These are phyloP conservation scores for Gynochthodes officinalis DNA, from an alignment of 257 asterid species.

Conservation along the genomic window DNA sequence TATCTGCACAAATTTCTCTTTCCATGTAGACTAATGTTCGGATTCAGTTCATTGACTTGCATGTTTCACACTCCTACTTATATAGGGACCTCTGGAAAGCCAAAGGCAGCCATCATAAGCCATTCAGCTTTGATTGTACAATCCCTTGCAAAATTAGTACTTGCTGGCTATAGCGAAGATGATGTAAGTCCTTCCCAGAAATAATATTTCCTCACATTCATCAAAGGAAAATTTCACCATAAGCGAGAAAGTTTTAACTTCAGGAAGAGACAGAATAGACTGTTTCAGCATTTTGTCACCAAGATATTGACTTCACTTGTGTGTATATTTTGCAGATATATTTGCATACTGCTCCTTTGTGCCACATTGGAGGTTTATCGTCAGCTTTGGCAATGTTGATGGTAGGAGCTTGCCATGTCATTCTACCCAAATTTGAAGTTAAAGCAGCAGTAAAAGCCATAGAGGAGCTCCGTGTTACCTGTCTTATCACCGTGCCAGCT, in stretches of 20 bases:
- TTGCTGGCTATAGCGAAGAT: constrained; percentile 69
- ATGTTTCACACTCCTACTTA: not conserved
- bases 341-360: constrained; percentile 79
- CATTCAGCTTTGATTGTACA: constrained; percentile 74
- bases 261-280: not conserved
- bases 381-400: constrained; percentile 86
- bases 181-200: constrained; percentile 47
- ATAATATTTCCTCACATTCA: not conserved
- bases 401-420: constrained; percentile 81
- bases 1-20: not conserved
- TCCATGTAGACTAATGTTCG: not conserved
- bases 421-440: constrained; percentile 72
- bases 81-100: constrained; percentile 87
- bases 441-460: constrained; percentile 55
- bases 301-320: not conserved
- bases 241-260: not conserved
- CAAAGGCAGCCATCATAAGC: constrained; percentile 77
- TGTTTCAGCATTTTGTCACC: not conserved
- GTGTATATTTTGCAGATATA: constrained; percentile 45
- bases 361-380: constrained; percentile 96
- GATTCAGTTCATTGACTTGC: not conserved
- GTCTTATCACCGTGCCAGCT: constrained; percentile 80
- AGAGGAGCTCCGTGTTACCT: constrained; percentile 53
- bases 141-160: constrained; percentile 83
- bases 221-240: not conserved